phyloP scores from a whole-genome alignment of 768 basidiomycete species.

The Trametes maxima region DNA sequence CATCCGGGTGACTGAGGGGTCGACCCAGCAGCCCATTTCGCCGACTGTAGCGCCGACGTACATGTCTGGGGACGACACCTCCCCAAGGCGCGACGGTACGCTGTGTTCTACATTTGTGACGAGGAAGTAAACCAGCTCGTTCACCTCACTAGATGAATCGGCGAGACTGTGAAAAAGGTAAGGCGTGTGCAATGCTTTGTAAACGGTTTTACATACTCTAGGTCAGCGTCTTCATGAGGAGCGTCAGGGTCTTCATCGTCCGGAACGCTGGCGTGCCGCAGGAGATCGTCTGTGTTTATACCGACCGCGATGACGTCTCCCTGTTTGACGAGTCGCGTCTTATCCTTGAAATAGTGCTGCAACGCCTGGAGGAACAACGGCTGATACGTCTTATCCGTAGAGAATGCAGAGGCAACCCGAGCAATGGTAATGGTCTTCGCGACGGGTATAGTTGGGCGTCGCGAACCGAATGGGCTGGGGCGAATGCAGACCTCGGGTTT shows the following conservation, averaged over 20 bases:
- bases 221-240: neutral
- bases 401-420: slow-evolving; percentile 75
- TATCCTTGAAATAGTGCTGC: slow-evolving; percentile 59
- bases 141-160: slow-evolving; percentile 19
- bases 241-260: slow-evolving; percentile 9
- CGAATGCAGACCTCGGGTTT: slow-evolving; percentile 32
- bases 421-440: slow-evolving; percentile 75
- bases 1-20: slow-evolving; percentile 71
- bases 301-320: slow-evolving; percentile 73
- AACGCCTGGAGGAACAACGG: slow-evolving; percentile 60
- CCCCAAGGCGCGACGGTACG: slow-evolving; percentile 44
- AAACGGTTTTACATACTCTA: neutral
- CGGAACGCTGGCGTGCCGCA: slow-evolving; percentile 4
- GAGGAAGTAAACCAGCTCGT: slow-evolving; percentile 71
- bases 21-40: slow-evolving; percentile 85
- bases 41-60: slow-evolving; percentile 61
- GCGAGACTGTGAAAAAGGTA: neutral
- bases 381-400: slow-evolving; percentile 67
- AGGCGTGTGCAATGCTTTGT: neutral
- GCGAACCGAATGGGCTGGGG: slow-evolving; percentile 62
- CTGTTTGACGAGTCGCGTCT: slow-evolving; percentile 61
- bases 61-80: slow-evolving; percentile 42
- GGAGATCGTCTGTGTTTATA: slow-evolving; percentile 54
- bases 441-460: slow-evolving; percentile 61
- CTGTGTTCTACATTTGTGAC: slow-evolving; percentile 78